Evolutionary conservation across 768 basidiomycete species (phyloP).

Genomic region (Erythrobasidium yunnanense): DNA sequence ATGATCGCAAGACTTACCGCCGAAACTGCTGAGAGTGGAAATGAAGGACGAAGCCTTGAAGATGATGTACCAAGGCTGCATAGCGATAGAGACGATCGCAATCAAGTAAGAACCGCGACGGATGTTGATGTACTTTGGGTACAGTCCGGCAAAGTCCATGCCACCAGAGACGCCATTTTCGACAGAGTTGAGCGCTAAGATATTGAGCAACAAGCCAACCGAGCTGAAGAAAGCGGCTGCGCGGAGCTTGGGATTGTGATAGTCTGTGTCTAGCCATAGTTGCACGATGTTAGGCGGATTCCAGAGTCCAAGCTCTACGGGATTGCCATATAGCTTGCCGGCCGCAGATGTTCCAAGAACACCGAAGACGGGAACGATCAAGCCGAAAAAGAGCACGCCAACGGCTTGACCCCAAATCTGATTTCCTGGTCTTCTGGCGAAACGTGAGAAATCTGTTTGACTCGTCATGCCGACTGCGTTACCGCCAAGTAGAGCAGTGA

Average conservation of each 20-base stretch:
- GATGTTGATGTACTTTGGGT: conserved; percentile 55
- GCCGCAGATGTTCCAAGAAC: conserved; percentile 36
- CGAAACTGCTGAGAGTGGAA: conserved; percentile 6
- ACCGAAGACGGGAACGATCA: conserved; percentile 33
- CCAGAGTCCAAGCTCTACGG: no score
- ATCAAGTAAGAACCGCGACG: conserved; percentile 20
- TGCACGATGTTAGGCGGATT: no score
- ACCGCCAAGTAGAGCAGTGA: no score
- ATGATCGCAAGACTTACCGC: no score
- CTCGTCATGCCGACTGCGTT: conserved; percentile 33
- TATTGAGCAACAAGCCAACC: no score
- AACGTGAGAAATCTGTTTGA: conserved; percentile 35
- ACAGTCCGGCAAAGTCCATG: conserved; percentile 24
- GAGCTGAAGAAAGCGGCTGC: conserved; percentile 36
- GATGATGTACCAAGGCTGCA: conserved; percentile 36
- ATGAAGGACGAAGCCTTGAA: conserved; percentile 48
- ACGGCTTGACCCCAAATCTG: conserved; percentile 28
- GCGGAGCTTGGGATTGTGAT: conserved; percentile 29
- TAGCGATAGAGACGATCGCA: conserved; percentile 53
- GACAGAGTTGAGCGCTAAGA: conserved; percentile 25
- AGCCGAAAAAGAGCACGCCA: conserved; percentile 33
- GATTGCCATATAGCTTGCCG: no score
- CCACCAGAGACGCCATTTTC: conserved; percentile 32
- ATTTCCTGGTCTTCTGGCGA: conserved; percentile 22
- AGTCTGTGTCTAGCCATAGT: no score